A percentile compares a stretch with the other conserved stretches of the same genome.
phyloP scores from a whole-genome alignment of 2,329 filamentous ascomycete species.

The Arachnomyces sp. region DNA sequence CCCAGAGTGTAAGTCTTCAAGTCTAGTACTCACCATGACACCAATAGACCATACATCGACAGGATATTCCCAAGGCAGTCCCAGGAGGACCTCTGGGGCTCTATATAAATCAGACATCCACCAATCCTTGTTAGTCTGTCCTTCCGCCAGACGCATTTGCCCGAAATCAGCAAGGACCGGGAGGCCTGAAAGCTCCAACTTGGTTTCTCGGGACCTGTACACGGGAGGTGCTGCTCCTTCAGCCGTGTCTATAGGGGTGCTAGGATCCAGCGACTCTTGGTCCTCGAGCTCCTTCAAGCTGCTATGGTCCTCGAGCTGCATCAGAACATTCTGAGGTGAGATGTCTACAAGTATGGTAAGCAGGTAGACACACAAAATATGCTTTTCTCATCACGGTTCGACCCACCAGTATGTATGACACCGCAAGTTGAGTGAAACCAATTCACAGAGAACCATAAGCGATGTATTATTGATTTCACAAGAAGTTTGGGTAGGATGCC shows the following conservation, averaged over 20 bases:
- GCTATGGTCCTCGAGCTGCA: constrained; percentile 5
- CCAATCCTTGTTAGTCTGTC: constrained; percentile 10
- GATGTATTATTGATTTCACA: constrained; percentile 10
- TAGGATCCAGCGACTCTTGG: constrained; percentile 7
- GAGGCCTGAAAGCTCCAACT: constrained; percentile 8
- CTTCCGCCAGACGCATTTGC: constrained; percentile 8
- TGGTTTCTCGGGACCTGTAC: constrained; percentile 9
- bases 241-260: constrained; percentile 5
- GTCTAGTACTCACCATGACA: constrained; percentile 14
- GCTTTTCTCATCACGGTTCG: neutral
- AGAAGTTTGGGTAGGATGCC: constrained; percentile 9
- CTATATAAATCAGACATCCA: constrained; percentile 20
- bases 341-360: constrained; percentile 4
- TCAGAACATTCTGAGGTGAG: constrained; percentile 8
- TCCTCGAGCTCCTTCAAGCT: constrained; percentile 11
- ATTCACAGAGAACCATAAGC: constrained; percentile 9
- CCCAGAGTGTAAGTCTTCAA: neutral
- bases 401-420: constrained; percentile 14
- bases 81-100: constrained; percentile 17
- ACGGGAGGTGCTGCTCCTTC: constrained; percentile 5
- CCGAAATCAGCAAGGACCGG: constrained; percentile 20
- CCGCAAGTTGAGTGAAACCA: constrained; percentile 10
- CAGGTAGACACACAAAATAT: neutral
- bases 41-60: constrained; percentile 18
- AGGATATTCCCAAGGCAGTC: constrained; percentile 13